These are phyloP conservation scores for Ceratocystis alfenasii DNA, from an alignment of 2,329 filamentous ascomycete species.

Conservation along the genomic window DNA sequence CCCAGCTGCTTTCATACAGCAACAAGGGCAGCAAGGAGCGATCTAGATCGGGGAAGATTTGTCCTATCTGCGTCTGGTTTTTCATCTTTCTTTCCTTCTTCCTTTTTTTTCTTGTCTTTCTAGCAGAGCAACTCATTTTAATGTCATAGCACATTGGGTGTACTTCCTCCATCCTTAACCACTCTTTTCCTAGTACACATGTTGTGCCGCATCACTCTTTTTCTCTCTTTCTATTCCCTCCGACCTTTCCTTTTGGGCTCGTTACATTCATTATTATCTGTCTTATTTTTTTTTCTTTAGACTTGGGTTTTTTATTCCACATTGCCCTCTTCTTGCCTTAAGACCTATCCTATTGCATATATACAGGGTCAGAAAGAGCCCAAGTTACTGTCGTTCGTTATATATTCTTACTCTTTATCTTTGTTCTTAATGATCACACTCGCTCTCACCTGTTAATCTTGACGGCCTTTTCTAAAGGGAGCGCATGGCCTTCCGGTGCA, in stretches of 20 bases:
- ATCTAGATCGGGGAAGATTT: conserved; percentile 1
- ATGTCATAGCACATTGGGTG: conserved; percentile 4
- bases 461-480: conserved; percentile 6
- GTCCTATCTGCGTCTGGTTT: background rate
- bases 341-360: background rate
- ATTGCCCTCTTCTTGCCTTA: background rate
- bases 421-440: conserved; percentile 18
- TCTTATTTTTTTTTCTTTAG: background rate
- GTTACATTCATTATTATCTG: background rate
- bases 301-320: background rate
- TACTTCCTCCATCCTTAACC: background rate
- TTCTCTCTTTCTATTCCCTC: background rate
- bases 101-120: background rate
- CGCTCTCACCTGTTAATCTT: background rate
- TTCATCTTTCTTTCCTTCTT: background rate
- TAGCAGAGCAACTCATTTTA: background rate
- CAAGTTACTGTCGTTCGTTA: background rate
- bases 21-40: background rate
- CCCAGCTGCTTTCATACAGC: background rate
- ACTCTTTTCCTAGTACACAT: background rate
- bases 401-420: background rate
- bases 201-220: background rate
- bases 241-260: background rate
- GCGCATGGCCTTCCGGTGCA: conserved; percentile 11
- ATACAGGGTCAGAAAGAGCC: background rate